Evolutionary conservation across 768 basidiomycete species (phyloP).

Genomic region (Kwoniella dejecticola): DNA sequence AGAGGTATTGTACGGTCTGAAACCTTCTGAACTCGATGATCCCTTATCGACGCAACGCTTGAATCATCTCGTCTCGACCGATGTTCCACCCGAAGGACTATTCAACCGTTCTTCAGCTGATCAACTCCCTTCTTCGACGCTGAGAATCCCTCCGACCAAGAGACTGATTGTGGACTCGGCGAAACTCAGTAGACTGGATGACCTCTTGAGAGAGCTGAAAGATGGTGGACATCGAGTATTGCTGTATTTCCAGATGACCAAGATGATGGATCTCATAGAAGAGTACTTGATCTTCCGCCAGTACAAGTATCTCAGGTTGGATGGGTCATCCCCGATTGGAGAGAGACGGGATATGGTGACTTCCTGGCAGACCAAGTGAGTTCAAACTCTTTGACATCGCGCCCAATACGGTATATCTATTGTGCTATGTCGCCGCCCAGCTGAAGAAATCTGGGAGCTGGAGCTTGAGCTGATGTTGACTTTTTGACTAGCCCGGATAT

Average conservation of each 20-base stretch:
- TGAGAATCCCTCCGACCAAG: constrained; percentile 93
- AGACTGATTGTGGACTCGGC: constrained; percentile 94
- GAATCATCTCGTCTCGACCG: constrained; percentile 61
- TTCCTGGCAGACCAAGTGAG: constrained; percentile 95
- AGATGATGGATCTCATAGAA: constrained; percentile 99
- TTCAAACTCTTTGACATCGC: too few species aligned
- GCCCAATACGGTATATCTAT: too few species aligned
- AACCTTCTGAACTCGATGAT: constrained; percentile 67
- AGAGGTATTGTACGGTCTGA: constrained; percentile 79
- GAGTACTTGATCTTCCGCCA: constrained; percentile 96
- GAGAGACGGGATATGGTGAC: constrained; percentile 99
- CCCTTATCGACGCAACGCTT: constrained; percentile 61
- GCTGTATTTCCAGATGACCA: constrained; percentile 99
- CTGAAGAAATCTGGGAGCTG: too few species aligned
- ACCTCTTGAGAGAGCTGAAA: constrained; percentile 88
- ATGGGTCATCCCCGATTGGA: constrained; percentile 91
- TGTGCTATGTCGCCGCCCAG: constrained; percentile 1
- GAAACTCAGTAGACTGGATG: constrained; percentile 87
- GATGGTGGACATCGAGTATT: constrained; percentile 88
- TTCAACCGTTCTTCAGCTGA: constrained; percentile 66
- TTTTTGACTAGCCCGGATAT: constrained; percentile 69
- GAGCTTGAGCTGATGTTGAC: too few species aligned
- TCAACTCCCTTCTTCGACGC: constrained; percentile 76
- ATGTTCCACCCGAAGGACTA: constrained; percentile 69
- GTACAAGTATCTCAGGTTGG: constrained; percentile 88